A percentile compares a stretch with the other conserved stretches of the same genome.
Conservation (phyloP, 306 rosid species). For the Pachyrhizus erosus region DNA sequence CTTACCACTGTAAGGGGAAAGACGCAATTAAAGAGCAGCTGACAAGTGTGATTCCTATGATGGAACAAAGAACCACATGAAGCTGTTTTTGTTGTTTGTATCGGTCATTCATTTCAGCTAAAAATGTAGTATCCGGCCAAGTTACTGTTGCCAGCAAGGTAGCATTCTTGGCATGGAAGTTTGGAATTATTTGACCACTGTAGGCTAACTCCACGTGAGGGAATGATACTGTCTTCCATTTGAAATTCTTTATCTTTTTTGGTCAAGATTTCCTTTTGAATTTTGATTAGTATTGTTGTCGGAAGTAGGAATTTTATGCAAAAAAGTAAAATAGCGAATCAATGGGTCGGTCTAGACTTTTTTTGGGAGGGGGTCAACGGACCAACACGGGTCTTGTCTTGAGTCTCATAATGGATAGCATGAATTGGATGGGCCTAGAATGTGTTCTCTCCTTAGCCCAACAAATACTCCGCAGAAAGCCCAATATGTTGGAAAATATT, state of each 20-base stretch:
- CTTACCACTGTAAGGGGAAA: neutral
- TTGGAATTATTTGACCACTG: constrained; percentile 2
- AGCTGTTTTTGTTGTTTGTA: neutral
- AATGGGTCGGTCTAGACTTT: neutral
- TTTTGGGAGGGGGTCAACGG: neutral
- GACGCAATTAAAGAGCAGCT: neutral
- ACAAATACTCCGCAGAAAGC: neutral
- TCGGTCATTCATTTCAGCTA: neutral
- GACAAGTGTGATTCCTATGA: neutral
- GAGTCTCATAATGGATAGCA: neutral
- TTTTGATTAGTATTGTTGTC: neutral
- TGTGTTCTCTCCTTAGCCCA: constrained; percentile 2
- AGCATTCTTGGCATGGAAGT: neutral
- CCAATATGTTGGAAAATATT: neutral
- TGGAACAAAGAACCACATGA: neutral
- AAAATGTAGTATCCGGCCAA: neutral
- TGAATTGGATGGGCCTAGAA: neutral
- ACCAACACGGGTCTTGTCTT: neutral
- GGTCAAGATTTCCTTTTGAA: neutral
- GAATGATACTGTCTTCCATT: neutral
- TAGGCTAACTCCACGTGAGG: neutral
- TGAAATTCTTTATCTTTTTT: neutral
- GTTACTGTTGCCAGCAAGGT: neutral
- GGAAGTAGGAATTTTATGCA: neutral
- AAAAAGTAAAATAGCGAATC: neutral